Conservation (phyloP, 2,329 filamentous ascomycete species). For the Cadophora sp. region DNA sequence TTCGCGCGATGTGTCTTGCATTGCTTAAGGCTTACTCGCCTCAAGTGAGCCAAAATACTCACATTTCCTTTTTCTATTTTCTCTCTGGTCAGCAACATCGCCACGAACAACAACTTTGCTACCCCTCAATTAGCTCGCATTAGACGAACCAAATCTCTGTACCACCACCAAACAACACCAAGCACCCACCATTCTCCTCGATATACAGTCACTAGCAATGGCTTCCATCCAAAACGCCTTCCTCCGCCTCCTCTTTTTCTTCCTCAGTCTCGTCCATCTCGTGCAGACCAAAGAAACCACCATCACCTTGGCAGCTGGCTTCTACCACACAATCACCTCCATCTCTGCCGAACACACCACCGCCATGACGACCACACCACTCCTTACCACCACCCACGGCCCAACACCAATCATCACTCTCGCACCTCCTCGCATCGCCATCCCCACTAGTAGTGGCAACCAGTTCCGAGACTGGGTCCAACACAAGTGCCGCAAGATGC, state of each 20-base stretch:
- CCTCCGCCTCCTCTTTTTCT: not conserved
- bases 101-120: not conserved
- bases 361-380: not conserved
- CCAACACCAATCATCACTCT: not conserved
- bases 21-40: not conserved
- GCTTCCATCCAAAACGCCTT: not conserved
- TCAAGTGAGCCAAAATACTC: not conserved
- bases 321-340: not conserved
- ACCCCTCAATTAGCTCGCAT: not conserved
- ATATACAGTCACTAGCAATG: not conserved
- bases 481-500: too few relatives aligned
- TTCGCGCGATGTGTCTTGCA: too few relatives aligned
- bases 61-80: not conserved
- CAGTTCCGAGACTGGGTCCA: constrained; percentile 6
- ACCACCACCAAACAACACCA: not conserved
- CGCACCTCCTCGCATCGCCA: not conserved
- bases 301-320: not conserved
- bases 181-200: not conserved
- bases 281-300: not conserved
- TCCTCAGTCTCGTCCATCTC: not conserved
- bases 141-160: not conserved
- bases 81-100: not conserved
- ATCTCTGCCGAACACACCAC: not conserved
- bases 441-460: not conserved
- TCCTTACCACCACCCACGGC: constrained; percentile 2